Conservation (phyloP, 164 flowering plant species). For the Vitis vinifera region DNA sequence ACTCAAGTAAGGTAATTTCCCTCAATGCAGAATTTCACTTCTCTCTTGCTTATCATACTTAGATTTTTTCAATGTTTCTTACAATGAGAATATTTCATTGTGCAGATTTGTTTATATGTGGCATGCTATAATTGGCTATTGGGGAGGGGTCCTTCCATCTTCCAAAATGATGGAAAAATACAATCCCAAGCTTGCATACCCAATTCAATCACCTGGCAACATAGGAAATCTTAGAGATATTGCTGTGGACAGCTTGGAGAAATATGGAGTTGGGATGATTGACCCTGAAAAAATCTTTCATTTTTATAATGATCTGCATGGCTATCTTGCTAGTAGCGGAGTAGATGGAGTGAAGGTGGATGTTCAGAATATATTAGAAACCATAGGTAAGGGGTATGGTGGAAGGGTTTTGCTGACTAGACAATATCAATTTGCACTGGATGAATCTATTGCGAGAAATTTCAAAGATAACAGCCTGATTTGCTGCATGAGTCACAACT, state of each 20-base stretch:
- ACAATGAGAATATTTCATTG: slow-evolving; percentile 1
- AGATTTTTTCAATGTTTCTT: neutral
- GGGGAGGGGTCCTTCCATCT: slow-evolving; percentile 83
- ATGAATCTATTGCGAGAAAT: slow-evolving; percentile 56
- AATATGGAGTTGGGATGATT: slow-evolving; percentile 63
- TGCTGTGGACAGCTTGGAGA: slow-evolving; percentile 61
- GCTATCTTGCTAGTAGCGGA: slow-evolving; percentile 59
- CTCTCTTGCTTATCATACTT: neutral
- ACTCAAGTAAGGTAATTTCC: slow-evolving; percentile 41
- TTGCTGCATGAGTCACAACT: slow-evolving; percentile 70
- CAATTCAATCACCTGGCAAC: slow-evolving; percentile 65
- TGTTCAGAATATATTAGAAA: slow-evolving; percentile 68
- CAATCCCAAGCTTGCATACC: slow-evolving; percentile 58
- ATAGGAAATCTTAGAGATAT: slow-evolving; percentile 60
- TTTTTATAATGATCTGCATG: slow-evolving; percentile 74
- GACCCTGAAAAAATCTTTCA: slow-evolving; percentile 58
- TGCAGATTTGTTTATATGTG: slow-evolving; percentile 75
- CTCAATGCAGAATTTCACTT: neutral
- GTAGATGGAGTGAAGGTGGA: slow-evolving; percentile 91
- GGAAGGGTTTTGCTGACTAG: slow-evolving; percentile 65
- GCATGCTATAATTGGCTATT: slow-evolving; percentile 81
- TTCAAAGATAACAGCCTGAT: slow-evolving; percentile 59
- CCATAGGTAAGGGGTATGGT: slow-evolving; percentile 67
- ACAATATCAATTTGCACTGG: slow-evolving; percentile 62
- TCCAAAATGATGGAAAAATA: slow-evolving; percentile 58